These are phyloP conservation scores for Acidiella bohemica DNA, from an alignment of 495 filamentous ascomycete genomes.

Conservation along the genomic window DNA sequence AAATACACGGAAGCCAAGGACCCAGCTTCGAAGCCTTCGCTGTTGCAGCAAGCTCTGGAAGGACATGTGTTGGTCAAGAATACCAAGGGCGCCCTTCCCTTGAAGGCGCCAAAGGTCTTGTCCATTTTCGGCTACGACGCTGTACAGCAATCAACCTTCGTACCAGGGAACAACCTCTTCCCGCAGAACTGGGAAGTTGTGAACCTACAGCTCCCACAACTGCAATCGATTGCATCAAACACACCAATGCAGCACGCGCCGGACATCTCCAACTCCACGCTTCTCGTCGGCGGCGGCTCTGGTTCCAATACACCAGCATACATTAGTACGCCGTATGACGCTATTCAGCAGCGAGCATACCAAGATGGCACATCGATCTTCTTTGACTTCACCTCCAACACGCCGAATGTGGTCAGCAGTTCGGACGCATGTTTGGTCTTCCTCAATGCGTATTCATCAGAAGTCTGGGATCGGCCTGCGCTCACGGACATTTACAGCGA, in stretches of 20 bases:
- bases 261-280: constrained; percentile 13
- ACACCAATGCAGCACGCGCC: constrained; percentile 1
- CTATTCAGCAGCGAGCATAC: constrained; percentile 10
- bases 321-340: constrained; percentile 19
- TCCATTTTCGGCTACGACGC: constrained; percentile 63
- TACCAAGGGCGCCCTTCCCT: constrained; percentile 43
- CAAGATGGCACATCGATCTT: constrained; percentile 12
- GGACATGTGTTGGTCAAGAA: constrained; percentile 64
- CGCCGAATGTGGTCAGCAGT: constrained; percentile 13
- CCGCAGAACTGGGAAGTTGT: constrained; percentile 12
- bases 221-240: constrained; percentile 5
- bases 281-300: constrained; percentile 19
- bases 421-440: constrained; percentile 25
- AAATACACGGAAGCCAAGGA: constrained; percentile 14
- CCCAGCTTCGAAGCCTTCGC: constrained; percentile 29
- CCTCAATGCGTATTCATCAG: constrained; percentile 21
- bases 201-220: neutral
- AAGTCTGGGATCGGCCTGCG: constrained; percentile 18
- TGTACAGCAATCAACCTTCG: constrained; percentile 7
- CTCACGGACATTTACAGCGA: constrained; percentile 17
- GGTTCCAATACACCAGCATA: constrained; percentile 17
- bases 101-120: constrained; percentile 41
- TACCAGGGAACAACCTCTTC: neutral
- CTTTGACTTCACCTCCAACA: constrained; percentile 8
- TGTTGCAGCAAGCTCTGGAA: constrained; percentile 42